A percentile compares a stretch with the other conserved stretches of the same genome.
Evolutionary conservation across 164 flowering plant genomes (phyloP).

Genomic region (Saururus chinensis): DNA sequence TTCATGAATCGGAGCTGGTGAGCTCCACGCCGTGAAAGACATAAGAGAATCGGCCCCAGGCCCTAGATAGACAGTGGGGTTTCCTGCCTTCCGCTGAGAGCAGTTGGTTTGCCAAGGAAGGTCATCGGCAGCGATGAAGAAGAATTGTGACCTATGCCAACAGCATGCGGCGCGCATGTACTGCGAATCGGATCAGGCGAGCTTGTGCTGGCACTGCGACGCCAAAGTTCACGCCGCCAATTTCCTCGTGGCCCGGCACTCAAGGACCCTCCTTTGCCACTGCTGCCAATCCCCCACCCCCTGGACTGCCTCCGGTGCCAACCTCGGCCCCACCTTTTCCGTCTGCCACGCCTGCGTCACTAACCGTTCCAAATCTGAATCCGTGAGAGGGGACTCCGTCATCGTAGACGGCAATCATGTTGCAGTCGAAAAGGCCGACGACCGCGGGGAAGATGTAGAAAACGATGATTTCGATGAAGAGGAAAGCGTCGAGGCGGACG

Average conservation of each 20-base stretch:
- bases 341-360: slow-evolving; percentile 32
- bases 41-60: no score
- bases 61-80: no score
- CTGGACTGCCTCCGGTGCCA: slow-evolving; percentile 60
- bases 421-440: neutral
- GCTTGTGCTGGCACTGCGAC: slow-evolving; percentile 70
- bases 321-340: slow-evolving; percentile 38
- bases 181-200: slow-evolving; percentile 78
- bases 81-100: no score
- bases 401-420: neutral
- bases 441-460: neutral
- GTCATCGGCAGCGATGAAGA: slow-evolving; percentile 22
- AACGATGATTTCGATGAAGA: slow-evolving; percentile 1
- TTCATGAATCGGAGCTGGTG: no score
- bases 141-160: slow-evolving; percentile 56
- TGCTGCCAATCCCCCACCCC: slow-evolving; percentile 53
- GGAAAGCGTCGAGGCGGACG: neutral
- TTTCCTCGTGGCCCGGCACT: slow-evolving; percentile 61
- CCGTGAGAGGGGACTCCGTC: neutral
- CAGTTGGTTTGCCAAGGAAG: no score
- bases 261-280: slow-evolving; percentile 44
- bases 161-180: slow-evolving; percentile 35
- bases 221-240: slow-evolving; percentile 72
- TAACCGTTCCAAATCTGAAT: neutral
- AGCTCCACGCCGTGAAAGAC: no score